Evolutionary conservation across 257 asterid species (phyloP).

Genomic region (Ophiorrhiza pumila): DNA sequence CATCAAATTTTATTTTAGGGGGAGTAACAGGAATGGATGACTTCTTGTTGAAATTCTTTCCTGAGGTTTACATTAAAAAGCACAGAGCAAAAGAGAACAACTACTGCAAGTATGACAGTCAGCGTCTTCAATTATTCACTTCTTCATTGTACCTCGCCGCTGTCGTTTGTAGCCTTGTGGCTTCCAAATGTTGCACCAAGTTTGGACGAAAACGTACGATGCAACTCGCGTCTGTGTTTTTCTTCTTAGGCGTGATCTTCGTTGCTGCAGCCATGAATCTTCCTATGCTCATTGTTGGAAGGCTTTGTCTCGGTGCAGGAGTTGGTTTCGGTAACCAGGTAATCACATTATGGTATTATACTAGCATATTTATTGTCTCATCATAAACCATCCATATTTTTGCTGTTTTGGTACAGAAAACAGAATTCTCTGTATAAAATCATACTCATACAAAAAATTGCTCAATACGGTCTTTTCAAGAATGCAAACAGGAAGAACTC

Average conservation of each 20-base stretch:
- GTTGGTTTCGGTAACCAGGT: conserved; percentile 36
- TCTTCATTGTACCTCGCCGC: conserved; percentile 33
- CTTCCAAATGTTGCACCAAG: conserved; percentile 18
- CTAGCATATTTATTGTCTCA: too few species aligned
- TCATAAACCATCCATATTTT: too few species aligned
- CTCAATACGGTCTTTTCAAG: too few species aligned
- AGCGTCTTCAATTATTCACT: conserved; percentile 29
- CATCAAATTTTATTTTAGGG: too few species aligned
- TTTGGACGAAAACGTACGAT: conserved; percentile 29
- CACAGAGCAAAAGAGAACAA: conserved; percentile 26
- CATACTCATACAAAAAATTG: background rate
- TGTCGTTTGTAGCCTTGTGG: conserved; percentile 15
- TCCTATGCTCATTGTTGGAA: conserved; percentile 21
- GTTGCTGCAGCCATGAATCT: conserved; percentile 11
- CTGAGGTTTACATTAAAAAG: conserved; percentile 21
- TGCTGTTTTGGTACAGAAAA: too few species aligned
- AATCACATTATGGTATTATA: too few species aligned
- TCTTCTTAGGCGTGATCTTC: conserved; percentile 23
- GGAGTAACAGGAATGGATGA: conserved; percentile 39
- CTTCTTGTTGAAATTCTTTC: conserved; percentile 35
- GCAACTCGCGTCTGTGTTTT: conserved; percentile 21
- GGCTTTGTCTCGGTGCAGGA: conserved; percentile 29
- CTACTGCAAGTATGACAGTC: conserved; percentile 31
- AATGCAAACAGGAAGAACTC: too few species aligned
- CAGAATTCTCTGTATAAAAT: background rate